Conservation (phyloP, 305 asterid species). For the Fraxinus sp. region DNA sequence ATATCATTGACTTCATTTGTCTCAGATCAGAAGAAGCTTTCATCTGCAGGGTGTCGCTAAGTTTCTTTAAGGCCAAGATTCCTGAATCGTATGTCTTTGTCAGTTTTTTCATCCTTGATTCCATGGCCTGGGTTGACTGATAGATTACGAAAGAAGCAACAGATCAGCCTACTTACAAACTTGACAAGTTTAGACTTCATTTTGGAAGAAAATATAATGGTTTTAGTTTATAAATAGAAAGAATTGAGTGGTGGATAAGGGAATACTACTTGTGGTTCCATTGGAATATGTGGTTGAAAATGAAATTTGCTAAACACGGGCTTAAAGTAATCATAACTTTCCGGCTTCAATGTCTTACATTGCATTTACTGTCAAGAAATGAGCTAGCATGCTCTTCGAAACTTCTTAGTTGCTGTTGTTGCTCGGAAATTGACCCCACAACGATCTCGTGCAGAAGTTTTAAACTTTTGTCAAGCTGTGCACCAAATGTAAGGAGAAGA, state of each 20-base stretch:
- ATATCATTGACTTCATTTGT: constrained; percentile 48
- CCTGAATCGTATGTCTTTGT: constrained; percentile 53
- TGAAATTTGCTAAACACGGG: neutral
- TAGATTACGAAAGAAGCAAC: constrained; percentile 15
- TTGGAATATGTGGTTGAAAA: neutral
- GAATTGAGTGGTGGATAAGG: neutral
- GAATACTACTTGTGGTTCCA: neutral
- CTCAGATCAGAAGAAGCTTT: constrained; percentile 62
- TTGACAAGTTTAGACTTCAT: neutral
- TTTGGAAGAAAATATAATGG: neutral
- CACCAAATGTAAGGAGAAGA: constrained; percentile 57
- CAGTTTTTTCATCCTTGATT: constrained; percentile 58
- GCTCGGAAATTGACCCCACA: constrained; percentile 57
- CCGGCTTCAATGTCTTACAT: constrained; percentile 41
- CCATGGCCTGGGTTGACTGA: constrained; percentile 62
- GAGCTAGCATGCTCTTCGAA: constrained; percentile 45
- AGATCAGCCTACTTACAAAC: constrained; percentile 25
- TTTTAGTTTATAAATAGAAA: neutral
- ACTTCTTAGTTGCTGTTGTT: constrained; percentile 60
- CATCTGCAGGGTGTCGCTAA: constrained; percentile 42
- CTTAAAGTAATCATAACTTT: neutral
- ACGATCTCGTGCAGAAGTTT: constrained; percentile 60
- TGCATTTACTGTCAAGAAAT: constrained; percentile 58
- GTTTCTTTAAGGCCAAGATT: constrained; percentile 44
- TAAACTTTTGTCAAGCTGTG: constrained; percentile 56